A percentile compares a stretch with the other conserved stretches of the same genome.
These are phyloP conservation scores for Blumeria hordei DNA, from an alignment of 2,329 filamentous ascomycete species.

Conservation along the genomic window DNA sequence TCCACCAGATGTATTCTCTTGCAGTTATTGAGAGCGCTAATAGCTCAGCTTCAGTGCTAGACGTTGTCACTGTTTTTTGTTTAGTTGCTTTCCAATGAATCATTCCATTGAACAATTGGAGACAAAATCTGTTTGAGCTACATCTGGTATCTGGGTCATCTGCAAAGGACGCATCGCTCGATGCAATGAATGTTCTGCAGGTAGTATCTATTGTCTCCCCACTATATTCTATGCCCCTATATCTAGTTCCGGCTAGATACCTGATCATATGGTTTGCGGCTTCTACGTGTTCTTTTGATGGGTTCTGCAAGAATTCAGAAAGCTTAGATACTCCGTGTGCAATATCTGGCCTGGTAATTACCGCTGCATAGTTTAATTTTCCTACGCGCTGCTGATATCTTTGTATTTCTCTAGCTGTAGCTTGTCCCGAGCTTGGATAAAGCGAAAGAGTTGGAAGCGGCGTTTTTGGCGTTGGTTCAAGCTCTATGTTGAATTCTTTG, in stretches of 20 bases:
- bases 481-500: neutral
- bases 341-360: too few species aligned
- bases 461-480: neutral
- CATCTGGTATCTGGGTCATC: neutral
- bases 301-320: neutral
- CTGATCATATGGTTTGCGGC: slow-evolving; percentile 1
- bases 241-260: neutral
- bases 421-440: neutral
- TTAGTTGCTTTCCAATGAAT: neutral
- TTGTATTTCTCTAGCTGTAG: neutral
- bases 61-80: neutral
- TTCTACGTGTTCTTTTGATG: neutral
- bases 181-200: neutral
- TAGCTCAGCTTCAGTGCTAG: neutral
- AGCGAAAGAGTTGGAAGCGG: neutral
- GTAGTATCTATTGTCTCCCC: neutral
- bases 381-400: neutral
- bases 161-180: neutral
- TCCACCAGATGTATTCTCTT: slow-evolving; percentile 2
- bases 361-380: too few species aligned
- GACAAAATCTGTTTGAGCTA: too few species aligned
- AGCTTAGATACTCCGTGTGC: too few species aligned
- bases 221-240: neutral
- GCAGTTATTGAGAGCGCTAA: neutral
- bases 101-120: neutral